phyloP scores from a whole-genome alignment of 2,329 filamentous ascomycete genomes.

The Harringtonia lauricola region DNA sequence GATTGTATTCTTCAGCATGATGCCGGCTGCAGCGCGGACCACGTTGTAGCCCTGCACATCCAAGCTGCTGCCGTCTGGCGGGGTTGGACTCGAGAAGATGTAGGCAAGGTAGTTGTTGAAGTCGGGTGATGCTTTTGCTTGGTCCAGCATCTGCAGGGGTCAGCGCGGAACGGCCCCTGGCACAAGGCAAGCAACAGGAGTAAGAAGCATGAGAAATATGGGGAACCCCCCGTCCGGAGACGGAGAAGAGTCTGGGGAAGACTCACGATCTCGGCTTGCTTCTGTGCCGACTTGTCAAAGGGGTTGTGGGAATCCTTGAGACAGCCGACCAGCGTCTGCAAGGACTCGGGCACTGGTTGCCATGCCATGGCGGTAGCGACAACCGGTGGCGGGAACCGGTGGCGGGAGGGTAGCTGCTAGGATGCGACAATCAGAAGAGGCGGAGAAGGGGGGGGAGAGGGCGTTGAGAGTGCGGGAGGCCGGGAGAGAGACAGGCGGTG shows the following conservation, averaged over 20 bases:
- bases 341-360: slow-evolving; percentile 79
- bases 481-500: no score
- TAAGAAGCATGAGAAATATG: not conserved
- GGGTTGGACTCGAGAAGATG: slow-evolving; percentile 64
- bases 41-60: slow-evolving; percentile 55
- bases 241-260: not conserved
- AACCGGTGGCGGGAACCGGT: not conserved
- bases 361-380: slow-evolving; percentile 59
- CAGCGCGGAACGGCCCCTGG: no score
- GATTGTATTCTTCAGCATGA: slow-evolving; percentile 95
- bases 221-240: not conserved
- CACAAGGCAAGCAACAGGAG: not conserved
- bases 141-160: slow-evolving; percentile 69
- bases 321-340: slow-evolving; percentile 80
- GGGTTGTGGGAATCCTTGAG: slow-evolving; percentile 87
- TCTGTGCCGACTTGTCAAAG: slow-evolving; percentile 68
- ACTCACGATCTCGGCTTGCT: slow-evolving; percentile 79
- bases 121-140: slow-evolving; percentile 80
- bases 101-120: slow-evolving; percentile 96
- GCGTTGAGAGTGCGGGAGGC: no score
- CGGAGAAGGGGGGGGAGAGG: not conserved
- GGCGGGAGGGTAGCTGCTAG: not conserved
- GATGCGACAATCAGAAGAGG: not conserved
- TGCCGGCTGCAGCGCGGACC: slow-evolving; percentile 75
- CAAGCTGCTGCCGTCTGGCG: slow-evolving; percentile 48